Conservation (phyloP, 2,329 filamentous ascomycete genomes). For the Fusarium ambrosium region DNA sequence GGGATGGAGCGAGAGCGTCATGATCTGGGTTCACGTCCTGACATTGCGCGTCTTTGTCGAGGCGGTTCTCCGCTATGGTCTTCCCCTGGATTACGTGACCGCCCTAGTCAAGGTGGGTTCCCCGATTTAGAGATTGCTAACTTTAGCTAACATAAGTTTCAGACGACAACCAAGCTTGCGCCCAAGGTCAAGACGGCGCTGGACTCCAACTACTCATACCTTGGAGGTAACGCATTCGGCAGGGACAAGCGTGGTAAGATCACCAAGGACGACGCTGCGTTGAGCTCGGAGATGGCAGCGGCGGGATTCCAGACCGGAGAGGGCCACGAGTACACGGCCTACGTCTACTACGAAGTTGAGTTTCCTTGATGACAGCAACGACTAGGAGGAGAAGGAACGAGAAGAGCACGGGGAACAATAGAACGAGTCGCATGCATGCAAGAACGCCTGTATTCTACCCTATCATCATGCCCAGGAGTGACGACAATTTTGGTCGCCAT, state of each 20-base stretch:
- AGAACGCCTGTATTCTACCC: conserved; percentile 50
- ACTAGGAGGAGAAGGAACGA: conserved; percentile 1
- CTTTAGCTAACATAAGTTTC: conserved; percentile 30
- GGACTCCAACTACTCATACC: conserved; percentile 88
- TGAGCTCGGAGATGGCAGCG: conserved; percentile 87
- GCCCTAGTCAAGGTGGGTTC: conserved; percentile 83
- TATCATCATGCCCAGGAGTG: conserved; percentile 41
- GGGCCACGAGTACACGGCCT: conserved; percentile 90
- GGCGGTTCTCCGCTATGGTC: conserved; percentile 94
- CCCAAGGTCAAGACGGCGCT: conserved; percentile 85
- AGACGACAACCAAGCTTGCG: conserved; percentile 86
- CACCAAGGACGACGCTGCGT: conserved; percentile 86
- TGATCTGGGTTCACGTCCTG: conserved; percentile 95
- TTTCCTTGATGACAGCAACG: conserved; percentile 62
- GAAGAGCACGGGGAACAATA: conserved; percentile 21
- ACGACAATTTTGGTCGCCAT: conserved; percentile 39
- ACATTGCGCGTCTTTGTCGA: conserved; percentile 95
- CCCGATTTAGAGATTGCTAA: neutral
- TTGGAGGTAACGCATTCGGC: conserved; percentile 94
- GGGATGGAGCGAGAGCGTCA: conserved; percentile 96
- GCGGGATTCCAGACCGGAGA: conserved; percentile 77
- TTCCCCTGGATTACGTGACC: conserved; percentile 91
- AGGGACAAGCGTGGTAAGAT: conserved; percentile 94
- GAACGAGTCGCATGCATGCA: conserved; percentile 39
- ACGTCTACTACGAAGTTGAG: conserved; percentile 97